Evolutionary conservation across 768 basidiomycete genomes (phyloP), one percentile per base, ranked within the genome.

Genomic region (Boletus speciosus): DNA sequence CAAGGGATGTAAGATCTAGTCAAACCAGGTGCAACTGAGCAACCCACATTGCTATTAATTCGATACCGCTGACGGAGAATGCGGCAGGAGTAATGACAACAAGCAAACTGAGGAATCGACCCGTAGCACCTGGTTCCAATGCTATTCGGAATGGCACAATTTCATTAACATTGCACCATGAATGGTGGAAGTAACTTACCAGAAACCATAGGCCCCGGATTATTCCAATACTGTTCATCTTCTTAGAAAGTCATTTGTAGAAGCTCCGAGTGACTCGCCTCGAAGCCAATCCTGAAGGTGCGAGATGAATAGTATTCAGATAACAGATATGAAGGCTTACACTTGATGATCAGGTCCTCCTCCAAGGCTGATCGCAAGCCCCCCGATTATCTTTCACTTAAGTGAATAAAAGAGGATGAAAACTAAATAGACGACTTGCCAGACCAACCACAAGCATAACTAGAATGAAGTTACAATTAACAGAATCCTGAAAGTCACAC

Each of bases 11-110:
- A 44, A 66, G 44, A 47, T 32, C 32, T 41, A 53, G 43, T 36
- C 23, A 15, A 15, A 27, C 35, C 66, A 45, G 62, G 62, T 15
- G 5, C 34, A 67, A 1, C 21, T 70, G 15, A 48, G 41, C 7
- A 31, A 65, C 77, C 55, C 59, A 83, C 84, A 88, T 79, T 27
- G 83, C 82, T 37, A 90, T 83, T 39, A 88, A 71, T 64, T 92
- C 89, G 75, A 90, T 82, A 37, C 84, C 88, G 62, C 87, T 82
- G 74, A 84, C 86, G 6, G 88, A 88, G 77, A 89, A 93, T 2
- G 82, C 83, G 14, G 59, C 61, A 19, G 64, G 61, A 19, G 55
- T 31, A 3, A 65, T 57, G 9, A 57, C 59, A 29, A 57, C 55
- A 31, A 66, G 63, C 51, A 66, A 27, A n/a, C 61, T 54, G 10